Base-by-base conservation (phyloP, 1,284 basidiomycete species). In the Vanrija sp. region DNA sequence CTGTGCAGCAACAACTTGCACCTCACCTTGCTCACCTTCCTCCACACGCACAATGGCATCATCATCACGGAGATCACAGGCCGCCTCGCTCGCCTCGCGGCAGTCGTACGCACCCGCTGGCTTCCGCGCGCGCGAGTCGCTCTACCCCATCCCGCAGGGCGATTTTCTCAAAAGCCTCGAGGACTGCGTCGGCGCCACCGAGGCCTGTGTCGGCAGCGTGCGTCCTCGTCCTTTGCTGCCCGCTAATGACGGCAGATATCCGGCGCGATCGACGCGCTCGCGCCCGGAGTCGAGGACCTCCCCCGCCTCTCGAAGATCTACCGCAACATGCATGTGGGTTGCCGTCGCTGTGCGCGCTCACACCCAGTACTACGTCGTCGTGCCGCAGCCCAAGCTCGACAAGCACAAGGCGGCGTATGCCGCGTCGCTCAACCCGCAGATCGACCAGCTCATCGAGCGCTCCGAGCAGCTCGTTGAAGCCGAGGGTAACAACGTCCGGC, bases 131-230 rank as follows among this genome's bases (percentile, higher is more conserved):
- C 51, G 57, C 38, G 54, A 68, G 53, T 64, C 61, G 9, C 54
- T 64, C 25, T 69, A 62, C 48, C 67, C 67, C 14, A 43, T 54
- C 16, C 63, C 62, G 8, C 58, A 59, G 1, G 43, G 50, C 7
- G 71, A 74, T 44, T 68, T 67, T 46, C 60, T 76, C 7, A 55
- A 60, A 38, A 64, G 64, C 49, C 62, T 77, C 9, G 74, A 75
- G 51, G 70, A 75, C 46, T 76, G 74, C 46, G 73, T 76, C 5
- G 29, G 49, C 25, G 70, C 69, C 3, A 73, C 75, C 0, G 69
- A 76, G 51, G 55, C 38, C 18, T 75, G 73, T 53, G 62, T 64
- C 1, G 18, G 39, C 7, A 59, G 61, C 9, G 61, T 65, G 43
- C 52, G 62, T 57, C 3, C 21, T 23, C 19, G 8, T 21, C 9